Evolutionary conservation across 345 rosid species (phyloP), one percentile per base, ranked within the genome.

Genomic region (Eucalyptus globulus): DNA sequence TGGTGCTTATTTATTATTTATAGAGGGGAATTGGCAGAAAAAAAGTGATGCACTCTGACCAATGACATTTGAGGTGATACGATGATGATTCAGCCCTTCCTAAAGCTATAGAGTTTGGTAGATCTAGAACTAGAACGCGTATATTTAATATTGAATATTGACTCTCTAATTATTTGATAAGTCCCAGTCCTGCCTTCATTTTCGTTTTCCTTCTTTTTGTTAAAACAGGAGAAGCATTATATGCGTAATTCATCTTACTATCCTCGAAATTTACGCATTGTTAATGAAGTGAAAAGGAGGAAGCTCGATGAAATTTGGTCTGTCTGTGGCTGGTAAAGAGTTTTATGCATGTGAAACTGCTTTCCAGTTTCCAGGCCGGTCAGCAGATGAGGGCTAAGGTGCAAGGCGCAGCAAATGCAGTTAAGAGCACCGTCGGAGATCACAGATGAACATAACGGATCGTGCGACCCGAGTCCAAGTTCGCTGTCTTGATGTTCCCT

Each of bases 371-470:
- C 81, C 90, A 86, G 93, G 89, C 90, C 47, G 93, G 92, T 19
- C 92, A 91, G 91, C 93, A 90, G 87, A 49, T 87, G 65, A 83
- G 22, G 92, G 89, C 88, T 3, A 90, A 91, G 40, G 94, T 94
- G 87, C 92, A 91, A 45, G 91, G 50, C 1, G 91, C 90, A 37
- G 90, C 91, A 11, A 27, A 24, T 11, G 65, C n/a, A 24, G 65
- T 26, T 58, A 58, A 26, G 90, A 91, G 58, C 45, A 60, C 89
- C 34, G 88, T 88, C 87, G 92, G 91, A 40, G 87, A 88, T 51
- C 65, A 91, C 90, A 94, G 90, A 69, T 91, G 83, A 92, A 67
- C 7, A 21, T 37, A 53, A 85, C 6, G 49, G 49, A 12, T 24
- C 16, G 24, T 14, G 49, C n/a, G n/a, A 24, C n/a, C 29, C 27